Base-by-base conservation (phyloP, 495 filamentous ascomycete species). In the Penicillium samsonianum region DNA sequence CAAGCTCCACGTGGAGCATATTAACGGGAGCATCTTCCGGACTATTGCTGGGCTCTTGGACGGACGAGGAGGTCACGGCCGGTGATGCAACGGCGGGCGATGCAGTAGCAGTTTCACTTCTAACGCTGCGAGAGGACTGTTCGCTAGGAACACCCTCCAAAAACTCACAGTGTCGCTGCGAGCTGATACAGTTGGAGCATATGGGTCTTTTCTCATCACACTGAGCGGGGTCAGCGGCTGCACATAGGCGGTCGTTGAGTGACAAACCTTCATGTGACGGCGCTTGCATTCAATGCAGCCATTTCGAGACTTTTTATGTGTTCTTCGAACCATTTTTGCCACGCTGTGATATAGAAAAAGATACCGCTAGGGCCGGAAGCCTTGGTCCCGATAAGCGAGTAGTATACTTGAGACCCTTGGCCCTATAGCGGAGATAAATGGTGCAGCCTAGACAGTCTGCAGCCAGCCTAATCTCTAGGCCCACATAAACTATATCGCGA, bases 261-360 rank as follows among this genome's bases (percentile, higher is more conserved):
- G 19, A 38, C 58, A 28, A 57, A 72, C 73, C 64, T 77, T 77
- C 35, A 75, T 64, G 33, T 73, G 72, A 20, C 71, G 71, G 44
- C 67, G 67, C 52, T 77, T 77, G 52, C 71, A 75, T 62, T 71
- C 67, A 8, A 67, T 26, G 50, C 71, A 75, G 25, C 73, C 74
- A 50, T 67, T 67, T n/a, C 71, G 63, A 28, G 69, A 74, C 42
- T 77, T 77, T 38, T 54, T 64, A 50, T 76, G 73, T 7, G 66
- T 53, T 59, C 68, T 63, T 20, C 71, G 73, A 17, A 65, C 64
- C 74, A 75, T 77, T 47, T 47, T 47, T 31, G 46, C 31, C 52
- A 41, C 17, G 33, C 26, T 11, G 2, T 25, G 48, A 43, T 22
- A 37, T 41, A 22, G 43, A 17, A 46, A 44, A 8, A 12, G 16